Evolutionary conservation across 768 basidiomycete species (phyloP).

Genomic region (Boletellus sp.): DNA sequence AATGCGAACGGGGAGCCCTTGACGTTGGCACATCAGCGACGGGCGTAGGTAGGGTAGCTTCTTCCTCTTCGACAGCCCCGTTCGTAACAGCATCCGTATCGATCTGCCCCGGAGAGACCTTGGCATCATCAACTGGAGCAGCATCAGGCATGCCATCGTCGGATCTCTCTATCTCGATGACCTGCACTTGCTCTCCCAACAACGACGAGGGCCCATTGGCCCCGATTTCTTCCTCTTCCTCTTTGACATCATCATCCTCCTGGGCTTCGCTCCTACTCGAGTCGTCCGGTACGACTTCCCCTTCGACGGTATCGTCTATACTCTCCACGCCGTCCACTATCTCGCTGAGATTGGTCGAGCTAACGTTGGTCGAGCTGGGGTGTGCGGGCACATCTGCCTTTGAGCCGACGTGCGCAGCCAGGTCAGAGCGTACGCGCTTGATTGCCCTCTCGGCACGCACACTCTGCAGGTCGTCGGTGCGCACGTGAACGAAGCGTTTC

Average conservation of each 20-base stretch:
- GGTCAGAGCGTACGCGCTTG: constrained; percentile 81
- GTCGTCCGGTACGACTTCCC: constrained; percentile 18
- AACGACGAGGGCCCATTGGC: not conserved
- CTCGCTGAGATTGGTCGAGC: constrained; percentile 32
- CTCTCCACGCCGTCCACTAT: constrained; percentile 31
- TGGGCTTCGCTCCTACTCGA: constrained; percentile 12
- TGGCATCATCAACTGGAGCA: constrained; percentile 6
- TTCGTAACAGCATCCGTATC: constrained; percentile 25
- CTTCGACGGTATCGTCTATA: constrained; percentile 24
- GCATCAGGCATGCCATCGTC: constrained; percentile 18
- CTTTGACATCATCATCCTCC: constrained; percentile 24
- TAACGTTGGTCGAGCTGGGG: constrained; percentile 22
- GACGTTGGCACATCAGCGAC: constrained; percentile 34
- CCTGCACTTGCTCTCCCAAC: constrained; percentile 10
- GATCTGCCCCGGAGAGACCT: constrained; percentile 8
- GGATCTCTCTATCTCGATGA: constrained; percentile 22
- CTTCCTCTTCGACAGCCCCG: constrained; percentile 27
- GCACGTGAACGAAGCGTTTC: constrained; percentile 82
- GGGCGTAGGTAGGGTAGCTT: constrained; percentile 35
- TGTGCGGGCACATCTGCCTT: constrained; percentile 27
- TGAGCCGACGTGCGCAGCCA: constrained; percentile 63
- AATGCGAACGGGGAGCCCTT: constrained; percentile 73
- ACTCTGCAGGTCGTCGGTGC: constrained; percentile 86
- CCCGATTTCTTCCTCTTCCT: constrained; percentile 22
- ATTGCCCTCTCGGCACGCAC: constrained; percentile 83